phyloP scores from a whole-genome alignment of 192 early-diverging fungal species.

The Gamsiella multidivaricata region DNA sequence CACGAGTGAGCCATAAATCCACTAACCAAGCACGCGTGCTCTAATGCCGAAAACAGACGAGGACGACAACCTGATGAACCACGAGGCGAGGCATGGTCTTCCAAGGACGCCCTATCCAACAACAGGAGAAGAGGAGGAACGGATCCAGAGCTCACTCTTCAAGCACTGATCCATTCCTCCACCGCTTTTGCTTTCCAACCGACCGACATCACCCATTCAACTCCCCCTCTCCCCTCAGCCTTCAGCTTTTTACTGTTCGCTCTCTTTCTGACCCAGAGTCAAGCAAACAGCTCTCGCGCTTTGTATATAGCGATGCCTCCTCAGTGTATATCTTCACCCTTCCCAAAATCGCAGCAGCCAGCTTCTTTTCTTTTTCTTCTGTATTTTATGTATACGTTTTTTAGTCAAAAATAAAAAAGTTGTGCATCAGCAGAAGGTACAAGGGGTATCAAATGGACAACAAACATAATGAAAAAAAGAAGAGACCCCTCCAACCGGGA shows the following conservation, averaged over 20 bases:
- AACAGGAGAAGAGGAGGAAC: conserved; percentile 14
- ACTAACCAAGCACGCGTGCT: background rate
- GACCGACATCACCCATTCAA: background rate
- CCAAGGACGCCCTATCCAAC: conserved; percentile 51
- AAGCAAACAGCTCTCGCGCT: too few species aligned
- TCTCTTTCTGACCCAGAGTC: background rate
- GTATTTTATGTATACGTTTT: background rate
- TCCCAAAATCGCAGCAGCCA: background rate
- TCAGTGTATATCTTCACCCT: background rate
- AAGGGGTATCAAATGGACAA: too few species aligned
- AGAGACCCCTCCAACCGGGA: background rate
- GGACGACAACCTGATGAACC: conserved; percentile 22
- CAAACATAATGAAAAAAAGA: background rate
- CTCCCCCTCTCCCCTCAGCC: too few species aligned
- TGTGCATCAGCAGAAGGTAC: background rate
- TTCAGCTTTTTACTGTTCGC: background rate
- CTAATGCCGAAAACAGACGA: conserved; percentile 20
- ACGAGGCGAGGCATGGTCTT: conserved; percentile 24
- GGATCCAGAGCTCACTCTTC: conserved; percentile 12
- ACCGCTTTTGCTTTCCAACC: too few species aligned
- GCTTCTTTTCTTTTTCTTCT: background rate
- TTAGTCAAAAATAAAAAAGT: background rate
- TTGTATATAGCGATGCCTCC: too few species aligned
- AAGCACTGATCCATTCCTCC: too few species aligned
- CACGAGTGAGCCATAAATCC: too few species aligned